Percentiles rank a stretch among this genome's conserved stretches.
These are phyloP conservation scores for Rhodotorula diobovata DNA, from an alignment of 768 basidiomycete species.

Conservation along the genomic window DNA sequence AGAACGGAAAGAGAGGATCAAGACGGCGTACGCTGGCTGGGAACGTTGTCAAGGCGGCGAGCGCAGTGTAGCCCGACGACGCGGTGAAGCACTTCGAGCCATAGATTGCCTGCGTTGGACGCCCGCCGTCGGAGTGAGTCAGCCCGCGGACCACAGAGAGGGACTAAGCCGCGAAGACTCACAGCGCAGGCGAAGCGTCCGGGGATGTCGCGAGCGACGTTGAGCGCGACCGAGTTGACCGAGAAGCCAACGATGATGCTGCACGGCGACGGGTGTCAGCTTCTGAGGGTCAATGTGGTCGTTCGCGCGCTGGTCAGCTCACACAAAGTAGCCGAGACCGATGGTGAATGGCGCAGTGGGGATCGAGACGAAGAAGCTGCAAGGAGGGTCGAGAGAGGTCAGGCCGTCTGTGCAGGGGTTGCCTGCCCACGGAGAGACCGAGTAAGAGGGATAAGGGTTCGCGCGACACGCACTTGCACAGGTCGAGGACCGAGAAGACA, in stretches of 20 bases:
- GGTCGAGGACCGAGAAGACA: conserved; percentile 40
- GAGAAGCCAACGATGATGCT: conserved; percentile 31
- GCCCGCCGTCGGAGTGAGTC: too few species aligned
- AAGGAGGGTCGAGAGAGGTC: not conserved
- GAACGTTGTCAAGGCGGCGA: conserved; percentile 31
- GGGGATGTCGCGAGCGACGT: conserved; percentile 37
- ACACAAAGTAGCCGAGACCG: conserved; percentile 31
- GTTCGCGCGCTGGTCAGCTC: too few species aligned
- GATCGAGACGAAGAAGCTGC: conserved; percentile 33
- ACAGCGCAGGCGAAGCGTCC: conserved; percentile 19
- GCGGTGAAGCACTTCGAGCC: conserved; percentile 27
- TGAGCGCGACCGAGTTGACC: conserved; percentile 27
- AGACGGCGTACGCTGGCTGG: conserved; percentile 14
- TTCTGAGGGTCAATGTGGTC: too few species aligned
- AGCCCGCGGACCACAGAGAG: too few species aligned
- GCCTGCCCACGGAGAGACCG: too few species aligned
- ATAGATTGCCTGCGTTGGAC: too few species aligned
- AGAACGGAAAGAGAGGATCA: not conserved
- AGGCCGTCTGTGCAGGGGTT: too few species aligned
- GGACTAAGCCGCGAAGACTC: conserved; percentile 1
- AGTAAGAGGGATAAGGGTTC: too few species aligned
- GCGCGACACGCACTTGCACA: conserved; percentile 1
- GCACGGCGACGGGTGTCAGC: too few species aligned
- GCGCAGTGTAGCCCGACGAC: conserved; percentile 20
- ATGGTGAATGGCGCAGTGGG: conserved; percentile 35